Conservation (phyloP, 192 early-diverging fungal genomes). For the Chytriomyces hyalinus region DNA sequence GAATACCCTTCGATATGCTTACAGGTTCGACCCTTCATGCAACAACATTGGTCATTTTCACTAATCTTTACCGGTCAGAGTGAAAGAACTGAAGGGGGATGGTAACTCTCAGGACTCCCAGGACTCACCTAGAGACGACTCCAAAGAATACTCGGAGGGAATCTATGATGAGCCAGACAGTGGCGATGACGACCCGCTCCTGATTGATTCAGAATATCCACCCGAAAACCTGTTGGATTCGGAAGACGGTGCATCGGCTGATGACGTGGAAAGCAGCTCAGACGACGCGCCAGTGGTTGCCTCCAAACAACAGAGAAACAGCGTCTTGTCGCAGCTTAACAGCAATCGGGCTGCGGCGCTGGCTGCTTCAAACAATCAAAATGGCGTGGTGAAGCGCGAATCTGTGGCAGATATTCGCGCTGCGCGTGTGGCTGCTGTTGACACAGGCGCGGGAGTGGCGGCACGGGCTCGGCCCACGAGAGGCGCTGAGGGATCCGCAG, state of each 20-base stretch:
- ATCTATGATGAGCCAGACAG: slow-evolving; percentile 36
- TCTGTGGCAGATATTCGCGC: background rate
- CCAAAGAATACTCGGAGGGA: slow-evolving; percentile 30
- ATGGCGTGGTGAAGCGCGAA: background rate
- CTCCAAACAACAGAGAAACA: slow-evolving; percentile 29
- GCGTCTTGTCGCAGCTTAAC: slow-evolving; percentile 37
- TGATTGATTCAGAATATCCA: slow-evolving; percentile 56
- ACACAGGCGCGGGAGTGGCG: background rate
- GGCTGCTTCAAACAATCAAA: background rate
- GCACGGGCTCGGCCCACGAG: background rate
- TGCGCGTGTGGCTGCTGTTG: background rate
- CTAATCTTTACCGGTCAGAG: slow-evolving; percentile 37
- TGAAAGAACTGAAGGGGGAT: slow-evolving; percentile 65
- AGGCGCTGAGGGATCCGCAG: background rate
- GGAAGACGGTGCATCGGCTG: slow-evolving; percentile 39
- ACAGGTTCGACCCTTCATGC: slow-evolving; percentile 58
- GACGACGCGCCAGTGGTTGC: slow-evolving; percentile 10
- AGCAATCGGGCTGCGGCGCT: slow-evolving; percentile 7
- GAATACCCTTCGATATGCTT: slow-evolving; percentile 97
- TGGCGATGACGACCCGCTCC: slow-evolving; percentile 28
- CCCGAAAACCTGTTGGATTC: slow-evolving; percentile 41
- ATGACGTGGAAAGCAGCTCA: slow-evolving; percentile 30
- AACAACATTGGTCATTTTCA: background rate
- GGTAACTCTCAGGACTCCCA: slow-evolving; percentile 37
- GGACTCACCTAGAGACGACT: slow-evolving; percentile 1